phyloP scores from a whole-genome alignment of 2,329 filamentous ascomycete species.

The Ascochyta fabae region DNA sequence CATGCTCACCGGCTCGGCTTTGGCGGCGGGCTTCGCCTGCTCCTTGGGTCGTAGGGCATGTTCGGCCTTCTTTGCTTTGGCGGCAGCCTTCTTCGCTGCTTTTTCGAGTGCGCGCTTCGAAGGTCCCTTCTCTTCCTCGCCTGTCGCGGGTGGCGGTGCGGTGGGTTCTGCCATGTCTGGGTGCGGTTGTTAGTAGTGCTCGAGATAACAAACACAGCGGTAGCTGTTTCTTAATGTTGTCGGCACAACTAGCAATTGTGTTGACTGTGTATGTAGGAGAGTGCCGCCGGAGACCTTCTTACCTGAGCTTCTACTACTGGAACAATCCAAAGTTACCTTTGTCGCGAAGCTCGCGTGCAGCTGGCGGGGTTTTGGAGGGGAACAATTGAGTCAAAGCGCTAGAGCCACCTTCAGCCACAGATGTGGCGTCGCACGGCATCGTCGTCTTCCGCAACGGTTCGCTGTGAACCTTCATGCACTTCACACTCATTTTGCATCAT shows the following conservation, averaged over 20 bases:
- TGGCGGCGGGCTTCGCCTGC: constrained; percentile 40
- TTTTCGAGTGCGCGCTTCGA: constrained; percentile 59
- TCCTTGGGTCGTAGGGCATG: constrained; percentile 52
- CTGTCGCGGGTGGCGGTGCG: constrained; percentile 22
- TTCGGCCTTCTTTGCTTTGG: constrained; percentile 52
- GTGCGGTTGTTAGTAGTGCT: constrained; percentile 11
- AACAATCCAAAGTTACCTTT: neutral
- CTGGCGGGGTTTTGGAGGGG: constrained; percentile 31
- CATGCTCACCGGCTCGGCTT: constrained; percentile 44
- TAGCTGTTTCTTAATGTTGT: neutral
- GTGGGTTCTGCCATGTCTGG: constrained; percentile 35
- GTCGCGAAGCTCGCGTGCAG: constrained; percentile 21
- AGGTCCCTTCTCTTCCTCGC: constrained; percentile 45
- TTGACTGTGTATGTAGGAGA: neutral
- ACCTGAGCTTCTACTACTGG: neutral
- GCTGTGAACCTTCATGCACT: neutral
- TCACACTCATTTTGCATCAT: neutral
- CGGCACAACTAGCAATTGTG: neutral
- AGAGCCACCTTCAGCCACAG: constrained; percentile 21
- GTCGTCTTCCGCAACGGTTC: neutral
- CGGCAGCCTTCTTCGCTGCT: constrained; percentile 57
- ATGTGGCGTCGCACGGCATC: constrained; percentile 1
- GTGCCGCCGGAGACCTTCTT: neutral
- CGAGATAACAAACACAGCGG: neutral
- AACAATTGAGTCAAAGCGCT: constrained; percentile 30